These are phyloP conservation scores for Backusella macrospora DNA, from an alignment of 192 early-diverging fungal genomes.

Conservation along the genomic window DNA sequence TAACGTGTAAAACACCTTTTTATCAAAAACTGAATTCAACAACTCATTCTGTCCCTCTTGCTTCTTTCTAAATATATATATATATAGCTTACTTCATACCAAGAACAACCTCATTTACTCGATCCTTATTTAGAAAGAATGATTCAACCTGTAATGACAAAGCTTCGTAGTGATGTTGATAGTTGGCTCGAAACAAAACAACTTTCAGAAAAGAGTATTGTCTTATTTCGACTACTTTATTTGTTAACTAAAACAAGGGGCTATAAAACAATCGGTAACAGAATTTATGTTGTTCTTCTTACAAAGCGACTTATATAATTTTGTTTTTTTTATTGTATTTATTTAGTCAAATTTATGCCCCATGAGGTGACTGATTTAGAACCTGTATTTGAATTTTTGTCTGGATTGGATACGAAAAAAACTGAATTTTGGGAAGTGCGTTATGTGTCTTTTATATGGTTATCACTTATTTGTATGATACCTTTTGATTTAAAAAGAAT, in stretches of 20 bases:
- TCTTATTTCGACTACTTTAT: conserved; percentile 56
- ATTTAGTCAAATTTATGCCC: conserved; percentile 83
- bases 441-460: conserved; percentile 87
- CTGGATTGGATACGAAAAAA: conserved; percentile 27
- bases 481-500: conserved; percentile 92
- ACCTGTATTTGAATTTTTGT: conserved; percentile 77
- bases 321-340: not conserved
- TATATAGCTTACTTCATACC: conserved; percentile 58
- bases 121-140: conserved; percentile 75
- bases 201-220: not conserved
- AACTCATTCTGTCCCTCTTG: no score
- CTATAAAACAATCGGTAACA: conserved; percentile 80
- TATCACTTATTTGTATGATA: conserved; percentile 93
- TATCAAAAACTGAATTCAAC: no score
- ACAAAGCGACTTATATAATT: not conserved
- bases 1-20: not conserved
- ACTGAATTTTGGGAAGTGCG: conserved; percentile 71
- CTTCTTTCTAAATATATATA: no score
- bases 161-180: conserved; percentile 51
- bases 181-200: not conserved
- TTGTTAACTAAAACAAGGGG: conserved; percentile 85
- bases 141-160: conserved; percentile 59
- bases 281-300: no score
- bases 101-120: conserved; percentile 77
- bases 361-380: conserved; percentile 90